Percentiles rank a stretch among this genome's conserved stretches.
Conservation (phyloP, 257 asterid genomes). For the Capsicum rhomboideum region DNA sequence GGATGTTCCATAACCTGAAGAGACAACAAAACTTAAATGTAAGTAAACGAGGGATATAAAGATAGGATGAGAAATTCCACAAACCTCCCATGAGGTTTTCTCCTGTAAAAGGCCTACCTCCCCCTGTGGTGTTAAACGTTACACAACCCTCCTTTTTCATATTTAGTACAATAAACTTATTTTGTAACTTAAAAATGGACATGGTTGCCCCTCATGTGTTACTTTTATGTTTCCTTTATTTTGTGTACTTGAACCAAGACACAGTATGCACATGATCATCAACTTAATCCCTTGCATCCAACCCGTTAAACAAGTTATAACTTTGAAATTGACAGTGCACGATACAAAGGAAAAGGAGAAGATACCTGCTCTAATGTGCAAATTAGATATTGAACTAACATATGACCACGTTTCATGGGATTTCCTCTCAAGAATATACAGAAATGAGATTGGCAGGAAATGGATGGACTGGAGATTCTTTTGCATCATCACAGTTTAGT, state of each 20-base stretch:
- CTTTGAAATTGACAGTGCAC: background rate
- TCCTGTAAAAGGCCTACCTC: background rate
- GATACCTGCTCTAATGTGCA: background rate
- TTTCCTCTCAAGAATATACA: background rate
- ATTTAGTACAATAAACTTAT: background rate
- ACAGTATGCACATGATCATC: background rate
- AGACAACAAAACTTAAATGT: background rate
- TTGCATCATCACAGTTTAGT: background rate
- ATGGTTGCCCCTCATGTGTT: background rate
- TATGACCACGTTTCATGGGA: background rate
- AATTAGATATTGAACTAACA: background rate
- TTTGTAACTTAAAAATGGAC: background rate
- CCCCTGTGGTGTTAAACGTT: background rate
- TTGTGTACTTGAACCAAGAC: background rate
- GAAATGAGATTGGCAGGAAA: background rate
- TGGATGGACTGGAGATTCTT: background rate
- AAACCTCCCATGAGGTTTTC: background rate
- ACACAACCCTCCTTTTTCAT: background rate
- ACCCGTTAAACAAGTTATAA: background rate
- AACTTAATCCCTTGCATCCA: background rate
- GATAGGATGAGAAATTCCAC: background rate
- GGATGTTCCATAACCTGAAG: slow-evolving; percentile 91
- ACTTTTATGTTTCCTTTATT: background rate
- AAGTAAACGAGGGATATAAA: background rate
- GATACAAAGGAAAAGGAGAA: background rate